A percentile compares a stretch with the other conserved stretches of the same genome.
Evolutionary conservation across 2,329 filamentous ascomycete species (phyloP).

Genomic region (Leptoxyphium fumago): DNA sequence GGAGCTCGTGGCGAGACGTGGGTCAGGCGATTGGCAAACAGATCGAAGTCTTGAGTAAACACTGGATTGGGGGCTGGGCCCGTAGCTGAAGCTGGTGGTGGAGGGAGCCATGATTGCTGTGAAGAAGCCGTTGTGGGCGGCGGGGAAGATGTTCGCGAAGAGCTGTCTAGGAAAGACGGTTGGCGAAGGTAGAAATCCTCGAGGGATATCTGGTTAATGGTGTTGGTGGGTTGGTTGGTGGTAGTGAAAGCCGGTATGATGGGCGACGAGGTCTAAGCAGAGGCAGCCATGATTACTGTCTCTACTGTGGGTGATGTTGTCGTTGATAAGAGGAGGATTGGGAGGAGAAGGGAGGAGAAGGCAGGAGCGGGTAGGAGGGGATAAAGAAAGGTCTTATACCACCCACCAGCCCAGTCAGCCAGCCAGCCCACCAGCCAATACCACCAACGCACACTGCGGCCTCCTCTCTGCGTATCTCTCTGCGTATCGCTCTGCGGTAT

Average conservation of each 20-base stretch:
- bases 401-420: background rate
- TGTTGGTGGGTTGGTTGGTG: conserved; percentile 8
- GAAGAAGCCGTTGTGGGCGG: conserved; percentile 72
- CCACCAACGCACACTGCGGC: no score
- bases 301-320: conserved; percentile 12
- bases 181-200: conserved; percentile 21
- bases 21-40: conserved; percentile 29
- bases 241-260: conserved; percentile 13
- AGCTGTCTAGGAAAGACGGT: conserved; percentile 18
- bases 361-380: conserved; percentile 4
- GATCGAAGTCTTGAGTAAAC: conserved; percentile 56
- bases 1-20: conserved; percentile 32
- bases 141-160: conserved; percentile 50
- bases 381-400: background rate
- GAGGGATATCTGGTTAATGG: conserved; percentile 17
- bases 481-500: no score
- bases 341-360: conserved; percentile 5
- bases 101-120: conserved; percentile 63
- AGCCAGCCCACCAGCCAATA: no score
- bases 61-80: conserved; percentile 34
- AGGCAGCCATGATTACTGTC: conserved; percentile 18
- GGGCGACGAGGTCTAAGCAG: conserved; percentile 16
- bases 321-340: conserved; percentile 6
- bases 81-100: conserved; percentile 37
- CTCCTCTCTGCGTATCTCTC: no score